Evolutionary conservation across 176 grass and related monocot genomes (phyloP).

Genomic region (Bonia amplexicaulis): DNA sequence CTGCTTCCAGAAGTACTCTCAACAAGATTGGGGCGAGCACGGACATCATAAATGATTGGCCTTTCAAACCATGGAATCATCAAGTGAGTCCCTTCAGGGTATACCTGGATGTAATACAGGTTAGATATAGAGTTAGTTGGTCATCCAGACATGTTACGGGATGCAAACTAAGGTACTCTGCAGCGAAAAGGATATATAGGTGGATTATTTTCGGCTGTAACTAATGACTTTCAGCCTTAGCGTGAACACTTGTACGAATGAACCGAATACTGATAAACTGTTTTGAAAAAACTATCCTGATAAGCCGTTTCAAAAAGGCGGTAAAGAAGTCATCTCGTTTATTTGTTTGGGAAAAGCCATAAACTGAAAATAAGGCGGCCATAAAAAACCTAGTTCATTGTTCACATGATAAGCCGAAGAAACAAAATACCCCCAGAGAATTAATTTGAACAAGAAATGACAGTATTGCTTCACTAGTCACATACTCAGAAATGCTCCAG

Average conservation of each 20-base stretch:
- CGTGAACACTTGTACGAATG: too few species aligned
- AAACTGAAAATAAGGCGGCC: too few species aligned
- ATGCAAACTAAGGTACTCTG: neutral
- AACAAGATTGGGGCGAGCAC: slow-evolving; percentile 78
- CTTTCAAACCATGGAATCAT: slow-evolving; percentile 89
- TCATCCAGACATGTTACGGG: neutral
- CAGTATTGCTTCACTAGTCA: neutral
- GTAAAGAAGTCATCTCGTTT: too few species aligned
- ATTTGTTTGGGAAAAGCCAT: too few species aligned
- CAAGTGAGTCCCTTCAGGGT: slow-evolving; percentile 90
- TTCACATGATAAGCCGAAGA: neutral
- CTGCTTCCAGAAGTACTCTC: slow-evolving; percentile 92
- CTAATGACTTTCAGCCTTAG: too few species aligned
- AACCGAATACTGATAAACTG: too few species aligned
- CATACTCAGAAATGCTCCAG: neutral
- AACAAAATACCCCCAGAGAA: neutral
- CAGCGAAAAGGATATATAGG: neutral
- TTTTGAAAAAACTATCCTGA: too few species aligned
- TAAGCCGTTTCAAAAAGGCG: too few species aligned
- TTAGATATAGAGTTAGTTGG: neutral
- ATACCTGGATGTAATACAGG: slow-evolving; percentile 41
- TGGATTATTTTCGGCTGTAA: too few species aligned
- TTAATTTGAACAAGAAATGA: neutral
- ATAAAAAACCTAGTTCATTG: neutral
- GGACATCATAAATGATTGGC: slow-evolving; percentile 91